Conservation (phyloP, 179 eudicot species). For the Beta macrorhiza region DNA sequence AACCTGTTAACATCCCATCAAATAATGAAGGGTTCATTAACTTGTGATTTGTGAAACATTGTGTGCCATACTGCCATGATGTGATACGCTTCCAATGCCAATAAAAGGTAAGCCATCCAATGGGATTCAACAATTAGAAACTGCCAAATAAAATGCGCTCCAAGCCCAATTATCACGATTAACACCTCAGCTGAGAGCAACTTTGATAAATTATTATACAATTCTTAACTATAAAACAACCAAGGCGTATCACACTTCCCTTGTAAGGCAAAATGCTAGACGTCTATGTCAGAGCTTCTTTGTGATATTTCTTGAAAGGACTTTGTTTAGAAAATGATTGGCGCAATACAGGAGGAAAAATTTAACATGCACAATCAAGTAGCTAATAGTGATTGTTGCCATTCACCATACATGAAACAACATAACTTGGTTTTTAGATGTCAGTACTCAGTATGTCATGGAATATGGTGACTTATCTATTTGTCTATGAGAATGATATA, state of each 20-base stretch:
- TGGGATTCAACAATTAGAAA: conserved; percentile 1
- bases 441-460: background rate
- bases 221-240: background rate
- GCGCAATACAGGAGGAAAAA: background rate
- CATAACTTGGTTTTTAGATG: background rate
- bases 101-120: conserved; percentile 4
- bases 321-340: background rate
- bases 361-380: background rate
- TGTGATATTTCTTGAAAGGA: background rate
- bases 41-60: background rate
- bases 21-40: background rate
- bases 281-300: background rate
- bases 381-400: background rate
- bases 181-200: background rate
- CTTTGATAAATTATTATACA: background rate
- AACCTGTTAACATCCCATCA: background rate
- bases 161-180: background rate
- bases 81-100: background rate
- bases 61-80: background rate
- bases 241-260: background rate
- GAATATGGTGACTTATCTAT: background rate
- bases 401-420: background rate
- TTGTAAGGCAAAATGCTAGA: background rate
- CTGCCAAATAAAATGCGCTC: background rate
- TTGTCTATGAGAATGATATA: background rate